A percentile compares a stretch with the other conserved stretches of the same genome.
phyloP scores from a whole-genome alignment of 164 flowering plant genomes.

The Euptelea pleiosperma region DNA sequence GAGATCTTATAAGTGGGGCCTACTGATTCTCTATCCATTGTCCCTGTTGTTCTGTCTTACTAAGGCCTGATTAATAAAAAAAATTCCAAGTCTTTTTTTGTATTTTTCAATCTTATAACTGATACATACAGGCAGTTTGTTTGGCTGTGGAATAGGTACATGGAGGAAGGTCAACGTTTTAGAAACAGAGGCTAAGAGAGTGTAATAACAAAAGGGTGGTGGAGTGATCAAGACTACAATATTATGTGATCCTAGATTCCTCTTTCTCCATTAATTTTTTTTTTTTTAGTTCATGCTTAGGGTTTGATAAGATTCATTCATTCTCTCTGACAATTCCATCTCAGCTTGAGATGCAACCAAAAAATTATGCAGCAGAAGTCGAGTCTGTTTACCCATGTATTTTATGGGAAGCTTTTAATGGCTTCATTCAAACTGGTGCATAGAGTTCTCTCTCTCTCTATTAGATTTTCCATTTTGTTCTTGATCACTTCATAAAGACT shows the following conservation, averaged over 20 bases:
- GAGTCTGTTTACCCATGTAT: conserved; percentile 20
- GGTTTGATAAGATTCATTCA: conserved; percentile 25
- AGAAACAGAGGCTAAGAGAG: conserved; percentile 18
- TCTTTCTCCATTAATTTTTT: not conserved
- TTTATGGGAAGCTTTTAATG: conserved; percentile 20
- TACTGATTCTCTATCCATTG: not conserved
- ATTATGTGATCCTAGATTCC: conserved; percentile 7
- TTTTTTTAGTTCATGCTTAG: not conserved
- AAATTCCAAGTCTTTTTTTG: not conserved
- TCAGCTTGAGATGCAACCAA: conserved; percentile 11
- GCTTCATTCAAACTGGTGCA: conserved; percentile 10
- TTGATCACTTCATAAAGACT: too few species aligned
- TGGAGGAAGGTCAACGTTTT: conserved; percentile 28
- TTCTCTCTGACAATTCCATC: conserved; percentile 19
- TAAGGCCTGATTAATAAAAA: too few species aligned
- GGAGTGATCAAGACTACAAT: not conserved
- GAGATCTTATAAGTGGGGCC: too few species aligned
- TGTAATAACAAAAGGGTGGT: not conserved
- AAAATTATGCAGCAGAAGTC: conserved; percentile 11
- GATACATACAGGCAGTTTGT: conserved; percentile 49
- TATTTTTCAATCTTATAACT: conserved; percentile 13
- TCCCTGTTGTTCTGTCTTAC: not conserved
- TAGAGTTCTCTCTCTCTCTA: conserved; percentile 12
- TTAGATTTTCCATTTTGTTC: too few species aligned
- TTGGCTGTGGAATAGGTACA: conserved; percentile 67